A percentile compares a stretch with the other conserved stretches of the same genome.
phyloP scores from a whole-genome alignment of 1,284 basidiomycete genomes.

The Naganishia albida region DNA sequence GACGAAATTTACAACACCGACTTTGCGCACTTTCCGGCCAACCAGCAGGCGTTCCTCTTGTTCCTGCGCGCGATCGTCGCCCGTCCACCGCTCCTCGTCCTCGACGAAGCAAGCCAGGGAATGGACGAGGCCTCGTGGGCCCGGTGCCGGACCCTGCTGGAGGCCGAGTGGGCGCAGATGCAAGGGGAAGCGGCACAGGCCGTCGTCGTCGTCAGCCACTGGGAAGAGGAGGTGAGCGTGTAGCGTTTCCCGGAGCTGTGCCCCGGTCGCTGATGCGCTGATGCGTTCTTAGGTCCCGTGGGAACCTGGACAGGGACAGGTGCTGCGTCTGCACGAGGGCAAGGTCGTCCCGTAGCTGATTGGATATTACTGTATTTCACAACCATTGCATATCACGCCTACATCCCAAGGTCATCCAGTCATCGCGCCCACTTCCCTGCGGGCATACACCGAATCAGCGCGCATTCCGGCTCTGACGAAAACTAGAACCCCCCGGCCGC shows the following conservation, averaged over 20 bases:
- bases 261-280: neutral
- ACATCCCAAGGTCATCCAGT: too few species aligned
- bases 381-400: neutral
- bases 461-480: neutral
- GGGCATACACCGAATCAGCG: neutral
- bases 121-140: conserved; percentile 75
- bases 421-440: too few species aligned
- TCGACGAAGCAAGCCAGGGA: conserved; percentile 88
- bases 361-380: too few species aligned
- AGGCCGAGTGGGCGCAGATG: conserved; percentile 58
- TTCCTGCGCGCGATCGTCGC: conserved; percentile 79
- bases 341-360: conserved; percentile 21
- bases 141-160: conserved; percentile 65
- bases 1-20: conserved; percentile 42
- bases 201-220: conserved; percentile 81
- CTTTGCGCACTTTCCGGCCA: conserved; percentile 66
- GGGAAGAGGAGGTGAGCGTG: conserved; percentile 71
- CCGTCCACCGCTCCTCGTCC: conserved; percentile 67
- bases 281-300: conserved; percentile 23
- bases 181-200: conserved; percentile 59
- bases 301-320: conserved; percentile 26
- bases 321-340: conserved; percentile 31
- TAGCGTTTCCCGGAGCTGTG: neutral
- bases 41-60: conserved; percentile 75
- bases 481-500: neutral